Base-by-base conservation (phyloP, 768 basidiomycete species). In the Amanita muscaria region DNA sequence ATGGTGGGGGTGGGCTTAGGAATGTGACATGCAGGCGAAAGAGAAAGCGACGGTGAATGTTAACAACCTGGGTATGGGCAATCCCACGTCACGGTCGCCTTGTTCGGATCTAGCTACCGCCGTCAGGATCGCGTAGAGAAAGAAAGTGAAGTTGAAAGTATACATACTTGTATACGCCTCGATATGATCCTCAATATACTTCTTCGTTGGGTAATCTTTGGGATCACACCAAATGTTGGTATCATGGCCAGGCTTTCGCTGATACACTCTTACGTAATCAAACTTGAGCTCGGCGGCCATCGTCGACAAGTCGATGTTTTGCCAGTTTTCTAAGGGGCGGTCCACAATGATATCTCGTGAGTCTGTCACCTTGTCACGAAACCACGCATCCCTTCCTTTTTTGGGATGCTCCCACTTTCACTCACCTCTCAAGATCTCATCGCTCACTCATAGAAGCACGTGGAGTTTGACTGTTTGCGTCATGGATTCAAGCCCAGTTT, bases 191-290 rank as follows among this genome's bases (percentile, higher is more conserved):
- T 65, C 58, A 53, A 83, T 83, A 58, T 83, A 84, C 34, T 75
- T 64, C 44, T 69, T 62, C 3, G 87, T 91, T 1, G 86, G 87
- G 50, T 72, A 77, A 34, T 72, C 67, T 21, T 60, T 51, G 0
- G 86, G 86, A 56, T 76, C 67, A 56, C 87, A 89, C 2, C 85
- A 83, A 21, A 80, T 56, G 54, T 84, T 85, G 23, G 51, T 63
- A n/a, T n/a, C n/a, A 41, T 63, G 48, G 3, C 73, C 76, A n/a
- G n/a, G n/a, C 50, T 72, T 67, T 40, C 77, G 63, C 61, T 88
- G 87, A 59, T 88, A 91, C 15, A 91, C 82, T 19, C 88, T 73
- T 31, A 90, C 79, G 57, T 88, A 90, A 59, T 91, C 86, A 29
- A 89, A 63, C 32, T 73, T 65, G 67, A 88, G 71, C 52, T 79